These are phyloP conservation scores for Apostasia ramifera DNA, from an alignment of 106 monocot species.

Conservation along the genomic window DNA sequence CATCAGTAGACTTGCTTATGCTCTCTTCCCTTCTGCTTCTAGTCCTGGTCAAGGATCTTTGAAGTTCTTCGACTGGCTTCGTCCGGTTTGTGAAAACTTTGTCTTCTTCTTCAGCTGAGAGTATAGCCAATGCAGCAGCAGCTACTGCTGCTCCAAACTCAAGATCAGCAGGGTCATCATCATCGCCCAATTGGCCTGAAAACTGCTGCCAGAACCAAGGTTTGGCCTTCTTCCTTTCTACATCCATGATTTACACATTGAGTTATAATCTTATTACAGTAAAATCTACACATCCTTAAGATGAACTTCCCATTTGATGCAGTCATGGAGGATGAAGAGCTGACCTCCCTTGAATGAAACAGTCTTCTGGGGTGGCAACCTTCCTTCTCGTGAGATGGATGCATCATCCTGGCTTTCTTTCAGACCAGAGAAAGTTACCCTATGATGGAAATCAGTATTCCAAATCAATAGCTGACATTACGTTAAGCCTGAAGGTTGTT, in stretches of 20 bases:
- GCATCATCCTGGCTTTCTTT: conserved; percentile 15
- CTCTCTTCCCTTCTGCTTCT: conserved; percentile 32
- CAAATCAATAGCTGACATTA: conserved; percentile 1
- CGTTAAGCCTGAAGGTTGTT: background rate
- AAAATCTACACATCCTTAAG: background rate
- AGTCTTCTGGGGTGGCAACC: conserved; percentile 19
- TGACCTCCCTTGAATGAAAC: conserved; percentile 35
- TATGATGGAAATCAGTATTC: conserved; percentile 6
- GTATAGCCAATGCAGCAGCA: conserved; percentile 68
- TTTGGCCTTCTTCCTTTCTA: conserved; percentile 22
- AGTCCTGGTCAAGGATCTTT: conserved; percentile 7
- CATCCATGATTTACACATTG: background rate
- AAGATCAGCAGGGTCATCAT: conserved; percentile 17
- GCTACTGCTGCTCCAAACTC: conserved; percentile 50
- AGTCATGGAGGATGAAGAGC: background rate
- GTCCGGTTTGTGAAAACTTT: conserved; percentile 20
- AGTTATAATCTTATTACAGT: background rate
- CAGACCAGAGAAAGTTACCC: conserved; percentile 21
- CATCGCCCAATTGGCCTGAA: conserved; percentile 27
- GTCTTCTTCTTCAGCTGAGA: conserved; percentile 18
- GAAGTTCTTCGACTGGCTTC: conserved; percentile 8
- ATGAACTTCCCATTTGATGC: background rate
- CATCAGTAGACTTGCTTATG: conserved; percentile 10
- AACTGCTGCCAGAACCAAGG: conserved; percentile 22
- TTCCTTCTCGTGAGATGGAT: conserved; percentile 15